These are phyloP conservation scores for Penicillium flavigenum DNA, from an alignment of 495 filamentous ascomycete genomes.

Conservation along the genomic window DNA sequence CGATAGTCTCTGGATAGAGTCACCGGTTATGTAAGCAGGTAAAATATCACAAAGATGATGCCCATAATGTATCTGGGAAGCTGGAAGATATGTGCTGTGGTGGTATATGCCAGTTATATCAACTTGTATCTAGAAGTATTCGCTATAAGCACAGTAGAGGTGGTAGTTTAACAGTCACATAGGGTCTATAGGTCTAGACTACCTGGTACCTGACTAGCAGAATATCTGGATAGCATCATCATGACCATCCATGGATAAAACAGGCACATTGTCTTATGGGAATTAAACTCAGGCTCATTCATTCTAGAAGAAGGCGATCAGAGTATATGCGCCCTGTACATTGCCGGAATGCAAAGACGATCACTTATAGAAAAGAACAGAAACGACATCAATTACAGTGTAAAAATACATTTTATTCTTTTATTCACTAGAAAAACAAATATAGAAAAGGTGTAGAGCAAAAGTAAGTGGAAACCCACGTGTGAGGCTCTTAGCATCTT, in stretches of 20 bases:
- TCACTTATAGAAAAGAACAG: neutral
- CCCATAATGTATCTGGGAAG: neutral
- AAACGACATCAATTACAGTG: neutral
- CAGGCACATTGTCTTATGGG: neutral
- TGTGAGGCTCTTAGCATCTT: constrained; percentile 14
- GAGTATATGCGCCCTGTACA: neutral
- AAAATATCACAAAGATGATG: neutral
- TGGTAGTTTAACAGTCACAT: neutral
- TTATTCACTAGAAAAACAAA: constrained; percentile 2
- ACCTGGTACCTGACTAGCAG: neutral
- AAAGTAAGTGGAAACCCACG: constrained; percentile 6
- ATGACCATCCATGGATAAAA: neutral
- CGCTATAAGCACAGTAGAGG: neutral
- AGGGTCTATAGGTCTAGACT: neutral
- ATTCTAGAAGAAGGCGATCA: neutral
- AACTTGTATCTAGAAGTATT: neutral
- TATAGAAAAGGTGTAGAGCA: constrained; percentile 2
- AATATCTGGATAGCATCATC: neutral
- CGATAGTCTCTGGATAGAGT: constrained; percentile 17
- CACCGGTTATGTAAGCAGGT: constrained; percentile 27
- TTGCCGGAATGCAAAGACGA: constrained; percentile 13
- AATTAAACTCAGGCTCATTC: neutral
- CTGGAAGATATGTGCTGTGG: neutral
- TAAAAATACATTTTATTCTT: neutral
- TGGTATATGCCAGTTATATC: neutral